Percentiles rank a stretch among this genome's conserved stretches.
Evolutionary conservation across 1,284 basidiomycete genomes (phyloP).

Genomic region (Volvariella surrecta): DNA sequence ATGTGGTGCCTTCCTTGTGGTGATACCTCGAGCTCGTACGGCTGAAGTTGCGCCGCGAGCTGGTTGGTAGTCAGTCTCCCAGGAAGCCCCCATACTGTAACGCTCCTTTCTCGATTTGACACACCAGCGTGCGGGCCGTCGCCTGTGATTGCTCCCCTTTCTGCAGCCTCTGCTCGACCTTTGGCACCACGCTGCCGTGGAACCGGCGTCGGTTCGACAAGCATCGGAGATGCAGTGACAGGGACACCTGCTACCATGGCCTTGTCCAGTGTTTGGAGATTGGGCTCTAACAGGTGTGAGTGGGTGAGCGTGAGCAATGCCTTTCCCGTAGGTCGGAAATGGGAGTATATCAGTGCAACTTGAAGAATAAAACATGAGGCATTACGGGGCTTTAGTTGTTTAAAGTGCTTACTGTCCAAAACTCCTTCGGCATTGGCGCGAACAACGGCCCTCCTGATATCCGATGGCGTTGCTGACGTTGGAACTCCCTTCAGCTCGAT

Average conservation of each 20-base stretch:
- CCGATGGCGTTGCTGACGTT: conserved; percentile 40
- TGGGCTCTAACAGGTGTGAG: conserved; percentile 33
- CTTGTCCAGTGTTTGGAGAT: conserved; percentile 31
- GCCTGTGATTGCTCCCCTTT: conserved; percentile 28
- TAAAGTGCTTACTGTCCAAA: conserved; percentile 32
- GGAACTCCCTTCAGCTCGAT: conserved; percentile 43
- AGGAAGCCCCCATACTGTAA: conserved; percentile 56
- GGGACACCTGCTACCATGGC: conserved; percentile 35
- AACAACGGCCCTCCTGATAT: conserved; percentile 43
- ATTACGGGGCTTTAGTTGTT: not conserved
- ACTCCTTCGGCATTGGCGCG: conserved; percentile 44
- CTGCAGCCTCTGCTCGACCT: conserved; percentile 19
- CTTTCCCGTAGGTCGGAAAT: conserved; percentile 46
- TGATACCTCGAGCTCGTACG: conserved; percentile 32
- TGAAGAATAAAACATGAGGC: conserved; percentile 2
- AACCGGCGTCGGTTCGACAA: conserved; percentile 5
- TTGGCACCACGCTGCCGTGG: conserved; percentile 18
- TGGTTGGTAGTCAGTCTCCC: conserved; percentile 27
- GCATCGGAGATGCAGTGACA: conserved; percentile 19
- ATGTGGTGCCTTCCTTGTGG: conserved; percentile 28
- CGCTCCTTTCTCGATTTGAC: conserved; percentile 36
- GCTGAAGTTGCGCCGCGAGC: conserved; percentile 33
- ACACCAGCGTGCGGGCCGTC: conserved; percentile 46
- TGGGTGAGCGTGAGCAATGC: conserved; percentile 46
- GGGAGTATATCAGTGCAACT: conserved; percentile 55